Percentiles rank a stretch among this genome's conserved stretches.
Conservation (phyloP, 1,284 basidiomycete species). For the Ceratobasidium sp. region DNA sequence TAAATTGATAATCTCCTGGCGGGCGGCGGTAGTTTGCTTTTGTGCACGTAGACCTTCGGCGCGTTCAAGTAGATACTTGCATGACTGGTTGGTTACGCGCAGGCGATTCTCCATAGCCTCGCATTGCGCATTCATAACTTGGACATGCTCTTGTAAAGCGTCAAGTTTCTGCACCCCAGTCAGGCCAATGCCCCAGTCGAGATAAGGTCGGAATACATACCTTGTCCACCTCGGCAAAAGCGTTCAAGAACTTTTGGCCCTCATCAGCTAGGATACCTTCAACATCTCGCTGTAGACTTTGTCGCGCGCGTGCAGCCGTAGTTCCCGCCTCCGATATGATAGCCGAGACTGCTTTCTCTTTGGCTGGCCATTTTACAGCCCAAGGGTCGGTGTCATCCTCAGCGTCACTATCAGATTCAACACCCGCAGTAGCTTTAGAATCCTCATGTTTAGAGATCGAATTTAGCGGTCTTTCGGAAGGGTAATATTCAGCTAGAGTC, state of each 20-base stretch:
- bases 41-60: conserved; percentile 86
- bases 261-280: conserved; percentile 84
- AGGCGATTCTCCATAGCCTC: conserved; percentile 86
- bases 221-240: conserved; percentile 88
- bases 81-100: conserved; percentile 79
- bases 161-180: conserved; percentile 75
- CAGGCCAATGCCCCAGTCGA: not conserved
- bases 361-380: conserved; percentile 52
- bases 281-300: conserved; percentile 84
- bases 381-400: conserved; percentile 58
- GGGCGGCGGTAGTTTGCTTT: conserved; percentile 75
- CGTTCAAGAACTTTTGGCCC: conserved; percentile 82
- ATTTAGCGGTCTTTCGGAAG: conserved; percentile 4
- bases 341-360: conserved; percentile 42
- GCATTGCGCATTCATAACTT: conserved; percentile 82
- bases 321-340: conserved; percentile 52
- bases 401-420: conserved; percentile 53
- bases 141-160: conserved; percentile 78
- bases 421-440: conserved; percentile 20
- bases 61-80: conserved; percentile 85
- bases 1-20: conserved; percentile 78
- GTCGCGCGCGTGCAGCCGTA: conserved; percentile 76
- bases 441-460: not conserved
- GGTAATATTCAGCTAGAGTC: conserved; percentile 84
- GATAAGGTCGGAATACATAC: conserved; percentile 59